Percentiles rank a stretch among this genome's conserved stretches.
Evolutionary conservation across 768 basidiomycete genomes (phyloP).

Genomic region (Piloderma croceum): DNA sequence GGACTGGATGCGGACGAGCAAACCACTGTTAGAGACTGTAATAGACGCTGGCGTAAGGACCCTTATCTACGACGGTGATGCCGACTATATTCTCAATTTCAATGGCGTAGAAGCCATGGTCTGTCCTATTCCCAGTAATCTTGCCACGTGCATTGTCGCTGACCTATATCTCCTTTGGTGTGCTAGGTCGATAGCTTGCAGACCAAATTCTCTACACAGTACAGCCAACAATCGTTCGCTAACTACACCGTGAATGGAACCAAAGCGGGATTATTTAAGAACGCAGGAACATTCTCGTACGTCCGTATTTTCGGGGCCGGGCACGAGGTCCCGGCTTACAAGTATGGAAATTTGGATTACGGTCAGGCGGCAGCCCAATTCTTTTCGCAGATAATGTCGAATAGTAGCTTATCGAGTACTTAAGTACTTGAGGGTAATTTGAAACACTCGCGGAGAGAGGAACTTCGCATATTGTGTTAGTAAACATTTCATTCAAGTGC

Average conservation of each 20-base stretch:
- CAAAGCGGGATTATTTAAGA: constrained; percentile 49
- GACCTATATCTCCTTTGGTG: neutral
- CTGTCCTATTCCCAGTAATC: constrained; percentile 1
- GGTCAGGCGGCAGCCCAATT: constrained; percentile 42
- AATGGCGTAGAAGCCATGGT: constrained; percentile 56
- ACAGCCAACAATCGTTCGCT: constrained; percentile 37
- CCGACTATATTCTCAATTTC: constrained; percentile 52
- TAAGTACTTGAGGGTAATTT: too few relatives aligned
- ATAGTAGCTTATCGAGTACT: constrained; percentile 9
- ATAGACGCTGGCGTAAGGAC: constrained; percentile 54
- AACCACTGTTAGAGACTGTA: constrained; percentile 47
- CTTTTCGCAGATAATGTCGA: constrained; percentile 38
- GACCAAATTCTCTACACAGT: constrained; percentile 40
- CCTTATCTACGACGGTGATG: constrained; percentile 53
- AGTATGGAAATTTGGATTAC: constrained; percentile 28
- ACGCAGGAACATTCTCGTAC: constrained; percentile 54
- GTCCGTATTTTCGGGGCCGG: constrained; percentile 45
- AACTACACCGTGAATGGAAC: constrained; percentile 48
- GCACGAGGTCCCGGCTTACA: constrained; percentile 45
- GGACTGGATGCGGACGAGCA: constrained; percentile 53
- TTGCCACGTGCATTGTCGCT: too few relatives aligned
- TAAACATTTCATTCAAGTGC: too few relatives aligned
- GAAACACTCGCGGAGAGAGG: too few relatives aligned
- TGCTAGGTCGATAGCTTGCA: constrained; percentile 41
- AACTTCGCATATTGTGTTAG: too few relatives aligned